Base-by-base conservation (phyloP, 139 green algal species). In the Pleodorina starrii region DNA sequence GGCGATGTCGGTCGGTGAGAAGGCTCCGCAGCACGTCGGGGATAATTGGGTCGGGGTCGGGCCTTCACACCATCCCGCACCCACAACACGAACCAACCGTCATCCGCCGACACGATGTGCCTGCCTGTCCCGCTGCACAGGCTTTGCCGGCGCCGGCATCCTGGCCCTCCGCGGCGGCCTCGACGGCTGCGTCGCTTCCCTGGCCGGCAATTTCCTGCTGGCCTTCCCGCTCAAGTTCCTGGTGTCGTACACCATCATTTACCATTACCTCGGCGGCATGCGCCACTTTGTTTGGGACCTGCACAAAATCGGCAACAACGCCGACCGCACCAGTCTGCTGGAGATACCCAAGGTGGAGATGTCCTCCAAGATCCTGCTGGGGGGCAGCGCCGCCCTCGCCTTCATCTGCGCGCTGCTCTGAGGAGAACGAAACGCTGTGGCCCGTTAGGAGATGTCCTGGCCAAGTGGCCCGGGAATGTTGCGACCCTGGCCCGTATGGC, bases 201-300 rank as follows among this genome's bases (percentile, higher is more conserved):
- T 97, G 44, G 96, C 69, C 16, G 50, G 69, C 25, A 74, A 46
- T 36, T 60, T 89, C 36, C 23, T 89, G 11, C 25, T 89, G 35
- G 69, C 35, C 68, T 89, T 89, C 71, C 84, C 84, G 12, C 36
- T 82, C 48, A 89, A 89, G 84, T 93, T 95, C 23, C 84, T 92
- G 0, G 84, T 99, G 23, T 84, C 94, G 0, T 99, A 97, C 88
- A 95, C 95, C 7, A 91, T 99, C 38, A 85, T 98, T n/a, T 99
- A 98, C 89, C 97, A 99, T 92, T 98, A 97, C 71, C 51, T 98
- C 29, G 97, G 91, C 35, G 97, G 94, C 17, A 5, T 98, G 21
- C 92, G 97, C 2, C 97, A 99, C 90, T 68, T 98, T 32, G 92
- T 95, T 35, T 99, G 96, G 96, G 97, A 99, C 90, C 87, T 95